Base-by-base conservation (phyloP, 306 rosid genomes). In the Prunus armeniaca region DNA sequence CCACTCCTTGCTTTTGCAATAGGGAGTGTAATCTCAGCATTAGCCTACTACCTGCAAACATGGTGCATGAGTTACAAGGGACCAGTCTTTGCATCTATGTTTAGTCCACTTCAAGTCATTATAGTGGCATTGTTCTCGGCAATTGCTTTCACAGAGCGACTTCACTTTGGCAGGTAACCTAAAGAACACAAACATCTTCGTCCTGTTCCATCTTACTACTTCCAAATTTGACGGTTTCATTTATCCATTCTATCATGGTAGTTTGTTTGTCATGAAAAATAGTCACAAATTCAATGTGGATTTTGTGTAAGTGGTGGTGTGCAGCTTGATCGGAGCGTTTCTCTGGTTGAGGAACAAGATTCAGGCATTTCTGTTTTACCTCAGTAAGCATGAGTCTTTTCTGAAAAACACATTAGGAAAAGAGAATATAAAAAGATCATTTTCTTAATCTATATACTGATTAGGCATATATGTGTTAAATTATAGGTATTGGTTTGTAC, bases 41-140 rank as follows among this genome's bases (percentile, higher is more conserved):
- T 73, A 13, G 78, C 72, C 28, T 82, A 82, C 76, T 68, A 52
- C 75, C 58, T 76, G 55, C 86, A 82, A 66, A 60, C 78, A 12
- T 82, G 89, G 86, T 79, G 82, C 72, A 82, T 85, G 41, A 73
- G 80, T 38, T 61, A 52, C 25, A 86, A 54, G 41, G 86, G 86
- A 52, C 86, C 89, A 15, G 80, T 79, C 63, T 85, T 70, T 80
- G 47, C 81, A 6, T 80, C 84, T 14, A 82, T 85, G 86, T 82
- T 85, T 45, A 76, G 77, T 32, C 89, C 84, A 27, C 58, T 82
- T 25, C 71, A 15, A 61, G 75, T 82, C 1, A 65, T 76, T 41
- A 25, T 73, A 8, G 84, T 79, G 20, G 84, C 56, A 52, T 30
- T 79, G 24, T 76, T 76, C 74, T 85, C 86, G 0, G 71, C 84